Evolutionary conservation across 495 filamentous ascomycete species (phyloP).

Genomic region (Neurospora africana): DNA sequence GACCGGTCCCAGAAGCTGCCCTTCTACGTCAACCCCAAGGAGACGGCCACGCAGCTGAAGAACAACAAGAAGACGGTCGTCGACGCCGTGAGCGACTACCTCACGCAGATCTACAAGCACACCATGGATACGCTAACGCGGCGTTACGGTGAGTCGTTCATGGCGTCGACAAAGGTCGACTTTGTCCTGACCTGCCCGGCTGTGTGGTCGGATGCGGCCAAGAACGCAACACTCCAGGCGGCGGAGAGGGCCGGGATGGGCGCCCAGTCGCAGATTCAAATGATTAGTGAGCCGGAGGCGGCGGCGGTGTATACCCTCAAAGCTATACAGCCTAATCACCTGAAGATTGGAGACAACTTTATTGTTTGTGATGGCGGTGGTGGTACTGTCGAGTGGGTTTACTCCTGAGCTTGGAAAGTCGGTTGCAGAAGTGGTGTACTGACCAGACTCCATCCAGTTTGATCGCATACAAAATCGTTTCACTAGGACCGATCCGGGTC

Average conservation of each 20-base stretch:
- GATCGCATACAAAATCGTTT: slow-evolving; percentile 58
- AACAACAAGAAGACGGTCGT: slow-evolving; percentile 50
- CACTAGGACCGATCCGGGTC: slow-evolving; percentile 46
- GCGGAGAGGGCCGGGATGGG: slow-evolving; percentile 63
- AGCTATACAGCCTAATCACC: slow-evolving; percentile 52
- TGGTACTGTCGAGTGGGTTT: slow-evolving; percentile 54
- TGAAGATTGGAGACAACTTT: slow-evolving; percentile 58
- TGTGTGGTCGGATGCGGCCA: slow-evolving; percentile 73
- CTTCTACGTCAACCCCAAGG: slow-evolving; percentile 63
- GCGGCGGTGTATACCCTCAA: slow-evolving; percentile 64
- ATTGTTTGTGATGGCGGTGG: slow-evolving; percentile 69
- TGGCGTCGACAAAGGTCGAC: slow-evolving; percentile 50
- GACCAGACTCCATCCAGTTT: slow-evolving; percentile 29
- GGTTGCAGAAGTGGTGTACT: slow-evolving; percentile 13
- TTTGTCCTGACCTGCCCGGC: slow-evolving; percentile 69
- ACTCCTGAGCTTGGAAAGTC: slow-evolving; percentile 6
- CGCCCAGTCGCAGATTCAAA: slow-evolving; percentile 43
- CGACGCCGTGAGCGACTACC: slow-evolving; percentile 55
- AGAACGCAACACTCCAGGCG: slow-evolving; percentile 52
- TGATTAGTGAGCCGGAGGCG: slow-evolving; percentile 68
- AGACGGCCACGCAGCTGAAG: slow-evolving; percentile 62
- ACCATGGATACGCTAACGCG: slow-evolving; percentile 63
- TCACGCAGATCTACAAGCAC: slow-evolving; percentile 59
- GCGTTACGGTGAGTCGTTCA: slow-evolving; percentile 51
- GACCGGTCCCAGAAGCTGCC: slow-evolving; percentile 68